Conservation (phyloP, 169 alveolate species). For the Pseudocohnilembus persalinus region DNA sequence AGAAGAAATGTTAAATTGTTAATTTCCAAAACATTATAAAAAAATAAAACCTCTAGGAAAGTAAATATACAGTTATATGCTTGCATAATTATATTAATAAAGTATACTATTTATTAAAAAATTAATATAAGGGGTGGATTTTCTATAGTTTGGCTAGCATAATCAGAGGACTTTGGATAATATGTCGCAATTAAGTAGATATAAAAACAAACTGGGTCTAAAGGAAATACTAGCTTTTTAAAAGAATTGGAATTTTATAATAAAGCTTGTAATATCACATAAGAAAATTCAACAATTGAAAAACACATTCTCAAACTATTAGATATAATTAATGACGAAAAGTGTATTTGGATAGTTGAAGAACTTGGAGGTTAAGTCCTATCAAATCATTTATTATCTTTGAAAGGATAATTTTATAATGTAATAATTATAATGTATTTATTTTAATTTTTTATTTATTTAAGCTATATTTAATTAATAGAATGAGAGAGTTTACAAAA, state of each 20-base stretch:
- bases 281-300: no score
- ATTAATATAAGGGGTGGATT: not conserved
- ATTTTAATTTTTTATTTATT: no score
- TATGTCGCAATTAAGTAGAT: not conserved
- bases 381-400: not conserved
- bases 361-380: not conserved
- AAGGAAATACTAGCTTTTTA: not conserved
- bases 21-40: no score
- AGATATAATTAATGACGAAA: not conserved
- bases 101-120: no score
- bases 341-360: not conserved
- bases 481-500: not conserved
- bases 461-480: no score
- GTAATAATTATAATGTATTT: not conserved
- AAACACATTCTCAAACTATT: no score
- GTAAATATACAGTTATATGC: no score
- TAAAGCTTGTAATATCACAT: no score
- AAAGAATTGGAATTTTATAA: not conserved
- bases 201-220: not conserved
- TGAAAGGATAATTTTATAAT: not conserved
- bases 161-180: not conserved
- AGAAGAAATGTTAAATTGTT: no score
- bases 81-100: no score
- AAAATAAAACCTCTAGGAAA: no score
- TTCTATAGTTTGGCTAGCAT: not conserved